Evolutionary conservation across 352 stramenopile genomes (phyloP).

Genomic region (Globisporangium polare): DNA sequence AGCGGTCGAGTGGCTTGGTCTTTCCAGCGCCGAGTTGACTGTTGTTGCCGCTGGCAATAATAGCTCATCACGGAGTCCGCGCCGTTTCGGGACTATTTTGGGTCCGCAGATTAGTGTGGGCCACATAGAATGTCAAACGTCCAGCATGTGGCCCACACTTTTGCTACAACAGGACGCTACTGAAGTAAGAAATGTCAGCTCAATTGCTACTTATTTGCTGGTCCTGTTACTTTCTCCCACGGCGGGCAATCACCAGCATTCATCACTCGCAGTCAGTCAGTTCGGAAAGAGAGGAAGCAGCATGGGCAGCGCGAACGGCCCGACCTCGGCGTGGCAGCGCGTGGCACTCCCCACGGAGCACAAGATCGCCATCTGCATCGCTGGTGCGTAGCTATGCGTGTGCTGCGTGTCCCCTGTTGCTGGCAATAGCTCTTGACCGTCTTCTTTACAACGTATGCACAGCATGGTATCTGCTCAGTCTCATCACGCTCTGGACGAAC

Average conservation of each 20-base stretch:
- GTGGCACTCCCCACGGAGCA: slow-evolving; percentile 29
- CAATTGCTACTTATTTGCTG: not conserved
- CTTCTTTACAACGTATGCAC: slow-evolving; percentile 1
- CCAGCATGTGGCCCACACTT: not conserved
- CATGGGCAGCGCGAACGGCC: slow-evolving; percentile 5
- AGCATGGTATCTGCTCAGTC: slow-evolving; percentile 81
- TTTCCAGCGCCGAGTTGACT: not conserved
- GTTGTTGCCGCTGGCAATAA: not conserved
- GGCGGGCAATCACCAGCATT: too few species aligned
- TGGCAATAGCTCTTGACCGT: not conserved
- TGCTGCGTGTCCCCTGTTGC: not conserved
- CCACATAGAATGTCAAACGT: not conserved
- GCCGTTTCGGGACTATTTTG: not conserved
- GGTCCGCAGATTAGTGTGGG: slow-evolving; percentile 1
- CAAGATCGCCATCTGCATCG: slow-evolving; percentile 62
- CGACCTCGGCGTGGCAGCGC: not conserved
- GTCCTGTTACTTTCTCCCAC: too few species aligned
- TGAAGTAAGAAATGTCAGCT: not conserved
- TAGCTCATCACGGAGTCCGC: not conserved
- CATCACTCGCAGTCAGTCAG: not conserved
- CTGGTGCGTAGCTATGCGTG: slow-evolving; percentile 27
- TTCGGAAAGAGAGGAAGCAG: not conserved
- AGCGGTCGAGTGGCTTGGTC: not conserved
- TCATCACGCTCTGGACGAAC: slow-evolving; percentile 82
- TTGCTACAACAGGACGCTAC: not conserved